These are phyloP conservation scores for Xylariales sp. DNA, from an alignment of 2,329 filamentous ascomycete genomes.

Conservation along the genomic window DNA sequence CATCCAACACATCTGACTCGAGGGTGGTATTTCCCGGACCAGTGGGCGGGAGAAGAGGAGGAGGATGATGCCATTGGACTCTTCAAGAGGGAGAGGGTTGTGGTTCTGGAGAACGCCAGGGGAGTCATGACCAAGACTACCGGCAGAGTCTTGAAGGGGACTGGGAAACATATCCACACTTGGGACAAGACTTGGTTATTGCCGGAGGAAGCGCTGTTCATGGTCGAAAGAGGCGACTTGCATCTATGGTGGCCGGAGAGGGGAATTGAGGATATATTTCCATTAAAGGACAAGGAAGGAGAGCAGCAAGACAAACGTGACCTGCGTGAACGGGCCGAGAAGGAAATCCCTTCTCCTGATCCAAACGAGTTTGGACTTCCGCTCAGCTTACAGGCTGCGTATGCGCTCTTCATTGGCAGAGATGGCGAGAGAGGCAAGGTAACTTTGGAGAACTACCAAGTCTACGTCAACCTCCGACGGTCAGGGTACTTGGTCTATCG, in stretches of 20 bases:
- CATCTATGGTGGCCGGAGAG: constrained; percentile 77
- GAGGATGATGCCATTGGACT: constrained; percentile 27
- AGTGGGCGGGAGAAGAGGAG: constrained; percentile 33
- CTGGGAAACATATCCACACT: constrained; percentile 49
- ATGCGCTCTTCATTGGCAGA: constrained; percentile 74
- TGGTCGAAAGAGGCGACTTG: constrained; percentile 81
- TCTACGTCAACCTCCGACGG: constrained; percentile 80
- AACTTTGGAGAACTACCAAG: constrained; percentile 75
- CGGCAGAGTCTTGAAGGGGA: constrained; percentile 57
- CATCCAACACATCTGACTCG: constrained; percentile 59
- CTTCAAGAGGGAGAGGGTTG: constrained; percentile 45
- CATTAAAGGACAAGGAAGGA: constrained; percentile 23
- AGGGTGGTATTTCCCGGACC: constrained; percentile 69
- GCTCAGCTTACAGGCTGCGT: constrained; percentile 86
- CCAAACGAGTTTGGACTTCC: constrained; percentile 55
- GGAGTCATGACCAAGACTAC: constrained; percentile 72
- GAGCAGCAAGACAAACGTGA: constrained; percentile 36
- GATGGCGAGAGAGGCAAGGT: constrained; percentile 58
- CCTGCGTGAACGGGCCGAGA: constrained; percentile 44
- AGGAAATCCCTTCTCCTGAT: too few relatives aligned
- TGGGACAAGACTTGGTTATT: constrained; percentile 72
- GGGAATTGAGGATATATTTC: constrained; percentile 45
- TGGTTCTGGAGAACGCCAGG: constrained; percentile 62
- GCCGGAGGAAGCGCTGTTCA: constrained; percentile 85
- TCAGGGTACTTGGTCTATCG: constrained; percentile 77